Base-by-base conservation (phyloP, 306 rosid species). In the Fragaria vesca region DNA sequence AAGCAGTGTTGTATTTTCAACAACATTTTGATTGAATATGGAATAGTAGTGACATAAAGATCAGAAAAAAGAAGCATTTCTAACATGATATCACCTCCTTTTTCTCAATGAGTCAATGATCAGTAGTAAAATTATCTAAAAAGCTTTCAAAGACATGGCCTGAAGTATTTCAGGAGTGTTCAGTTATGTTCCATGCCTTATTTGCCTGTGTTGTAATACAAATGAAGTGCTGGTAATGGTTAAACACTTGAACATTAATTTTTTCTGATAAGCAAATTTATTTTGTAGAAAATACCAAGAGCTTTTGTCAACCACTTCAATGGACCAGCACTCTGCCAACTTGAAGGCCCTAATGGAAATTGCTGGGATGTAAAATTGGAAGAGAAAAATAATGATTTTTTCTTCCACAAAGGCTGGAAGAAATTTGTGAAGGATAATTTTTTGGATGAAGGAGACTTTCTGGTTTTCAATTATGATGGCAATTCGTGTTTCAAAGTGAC, bases 391-490 rank as follows among this genome's bases (percentile, higher is more conserved):
- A 5, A 40, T 24, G 9, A 5, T 32, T 9, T 66, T 17, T 61
- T 20, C 78, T 66, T 80, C 57, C 17, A 1, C 10, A 40, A 24
- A 30, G 78, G 83, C 48, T 80, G 83, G 83, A 52, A 20, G 36
- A 45, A 8, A 17, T 80, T 80, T 74, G 52, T 73, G 69, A 80
- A 52, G 3, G 46, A 66, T 54, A 54, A 80, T 54, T n/a, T 6
- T 21, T 28, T 80, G 57, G 69, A 52, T 1, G 57, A 24, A 40
- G 74, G 69, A 45, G 69, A 66, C n/a, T 66, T 80, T 43, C 12
- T 80, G 30, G 69, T 80, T 40, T 80, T 80, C 26, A 6, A 67
- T 6, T 74, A 40, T 34, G 42, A 63, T 40, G 79, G 42, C 1
- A 30, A 57, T 6, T 54, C 75, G 20, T 18, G 38, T 0, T 80